Base-by-base conservation (phyloP, 2,329 filamentous ascomycete species). In the Xylaria sp. region DNA sequence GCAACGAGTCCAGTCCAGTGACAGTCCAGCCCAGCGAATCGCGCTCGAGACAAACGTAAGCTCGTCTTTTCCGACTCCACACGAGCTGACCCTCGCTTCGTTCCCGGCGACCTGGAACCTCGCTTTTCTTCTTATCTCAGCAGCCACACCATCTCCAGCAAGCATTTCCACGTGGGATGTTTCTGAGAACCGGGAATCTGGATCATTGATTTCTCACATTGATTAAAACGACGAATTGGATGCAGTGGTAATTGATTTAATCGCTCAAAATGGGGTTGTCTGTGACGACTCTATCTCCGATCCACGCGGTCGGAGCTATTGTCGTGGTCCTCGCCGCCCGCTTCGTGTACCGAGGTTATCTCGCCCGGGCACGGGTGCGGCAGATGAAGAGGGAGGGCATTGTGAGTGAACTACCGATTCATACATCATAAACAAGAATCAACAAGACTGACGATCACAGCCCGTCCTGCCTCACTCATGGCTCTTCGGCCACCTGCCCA, bases 401-500 rank as follows among this genome's bases (percentile, higher is more conserved):
- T 16, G 69, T 70, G 54, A 69, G 67, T 65, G 48, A 57, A 59
- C 2, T 11, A n/a, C 39, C 13, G 1, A 50, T 30, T 16, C 13
- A 52, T 23, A n/a, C n/a, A n/a, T n/a, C n/a, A n/a, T n/a, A n/a
- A 1, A 50, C 30, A 53, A 13, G 9, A 50, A 4, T 5, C 11
- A 1, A 13, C 46, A 11, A 39, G 19, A 59, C 63, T 69, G 51
- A 70, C 48, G 2, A 30, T 53, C 46, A 46, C 54, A 71, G 70
- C 67, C 68, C 7, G 49, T 71, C 11, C 50, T 70, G 48, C 68
- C 69, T 53, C 69, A 72, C 58, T 72, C 70, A 4, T 37, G 56
- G 13, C 37, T 70, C 2, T 67, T 65, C 11, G 70, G 70, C 5
- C 70, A 72, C 58, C 48, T 72, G 4, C 55, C 54, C 1, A 60